Base-by-base conservation (phyloP, 176 grass and related monocot genomes). In the Oryza punctata region DNA sequence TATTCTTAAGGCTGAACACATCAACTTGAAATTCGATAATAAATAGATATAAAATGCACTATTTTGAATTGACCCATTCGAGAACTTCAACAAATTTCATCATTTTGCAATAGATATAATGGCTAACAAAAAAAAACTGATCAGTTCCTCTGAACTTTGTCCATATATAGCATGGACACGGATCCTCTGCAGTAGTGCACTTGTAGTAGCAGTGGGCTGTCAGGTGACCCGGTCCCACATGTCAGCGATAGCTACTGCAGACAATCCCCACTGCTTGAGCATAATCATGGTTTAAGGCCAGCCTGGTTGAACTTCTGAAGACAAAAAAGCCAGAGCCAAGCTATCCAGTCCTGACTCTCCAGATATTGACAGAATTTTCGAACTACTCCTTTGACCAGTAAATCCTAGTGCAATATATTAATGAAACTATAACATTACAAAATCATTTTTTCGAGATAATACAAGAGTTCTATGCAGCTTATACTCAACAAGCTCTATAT, bases 401-500 rank as follows among this genome's bases (percentile, higher is more conserved):
- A 57, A 57, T 8, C 6, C 18, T n/a, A 57, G 16, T 24, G 57
- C 57, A 61, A 24, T 61, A 61, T 23, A 61, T 61, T 61, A 24
- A 61, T 61, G 57, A 8, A 61, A 61, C 57, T 61, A 61, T 7
- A 61, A 61, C 57, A 61, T n/a, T 61, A 24, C 57, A 61, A 61
- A 61, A 61, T 23, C 18, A 24, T 0, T 24, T 61, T 61, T 61
- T 24, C 0, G 21, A 24, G 57, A 61, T 24, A 61, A 61, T 61
- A 61, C 57, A 61, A 61, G n/a, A 23, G 21, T 61, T 61, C n/a
- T 2, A 24, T 24, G 57, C 57, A 61, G 57, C 9, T 61, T 61
- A 24, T 19, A 21, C 16, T 43, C 24, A 85, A 15, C 88, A 72
- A 90, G 28, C 61, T 82, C 61, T 79, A 47, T 76, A 47, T 76